A percentile compares a stretch with the other conserved stretches of the same genome.
Evolutionary conservation across 2,329 filamentous ascomycete species (phyloP).

Genomic region (Aspergillus pseudoterreus): DNA sequence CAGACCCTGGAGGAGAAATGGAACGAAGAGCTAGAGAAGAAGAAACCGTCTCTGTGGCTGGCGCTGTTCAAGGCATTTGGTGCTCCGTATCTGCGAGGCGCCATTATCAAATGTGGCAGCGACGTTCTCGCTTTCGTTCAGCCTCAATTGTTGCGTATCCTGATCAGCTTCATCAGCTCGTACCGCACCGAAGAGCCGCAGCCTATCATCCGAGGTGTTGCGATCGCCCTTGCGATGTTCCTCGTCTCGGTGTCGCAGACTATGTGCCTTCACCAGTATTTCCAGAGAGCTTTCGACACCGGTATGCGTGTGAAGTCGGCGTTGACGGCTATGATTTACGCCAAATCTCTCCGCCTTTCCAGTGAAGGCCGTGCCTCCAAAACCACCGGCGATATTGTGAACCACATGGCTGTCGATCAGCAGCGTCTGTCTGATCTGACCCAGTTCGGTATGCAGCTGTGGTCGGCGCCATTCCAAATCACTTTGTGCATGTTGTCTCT

Average conservation of each 20-base stretch:
- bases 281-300: constrained; percentile 89
- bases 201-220: constrained; percentile 76
- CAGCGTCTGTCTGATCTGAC: constrained; percentile 92
- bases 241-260: constrained; percentile 81
- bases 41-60: constrained; percentile 80
- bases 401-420: constrained; percentile 98
- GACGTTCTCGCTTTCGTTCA: constrained; percentile 84
- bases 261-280: constrained; percentile 91
- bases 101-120: constrained; percentile 83
- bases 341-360: constrained; percentile 82
- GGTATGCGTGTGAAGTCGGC: constrained; percentile 96
- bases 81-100: constrained; percentile 74
- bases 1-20: constrained; percentile 69
- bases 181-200: constrained; percentile 64
- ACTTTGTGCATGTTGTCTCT: constrained; percentile 91
- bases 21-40: constrained; percentile 68
- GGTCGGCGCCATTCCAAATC: constrained; percentile 97
- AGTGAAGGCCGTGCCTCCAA: constrained; percentile 88
- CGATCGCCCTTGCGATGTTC: constrained; percentile 92
- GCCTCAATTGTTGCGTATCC: constrained; percentile 78
- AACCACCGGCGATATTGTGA: constrained; percentile 96
- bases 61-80: constrained; percentile 82
- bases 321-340: constrained; percentile 85
- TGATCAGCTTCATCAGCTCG: constrained; percentile 82
- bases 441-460: constrained; percentile 91